Base-by-base conservation (phyloP, 1,139 yeast genomes). In the Geotrichum cucujoidarum region DNA sequence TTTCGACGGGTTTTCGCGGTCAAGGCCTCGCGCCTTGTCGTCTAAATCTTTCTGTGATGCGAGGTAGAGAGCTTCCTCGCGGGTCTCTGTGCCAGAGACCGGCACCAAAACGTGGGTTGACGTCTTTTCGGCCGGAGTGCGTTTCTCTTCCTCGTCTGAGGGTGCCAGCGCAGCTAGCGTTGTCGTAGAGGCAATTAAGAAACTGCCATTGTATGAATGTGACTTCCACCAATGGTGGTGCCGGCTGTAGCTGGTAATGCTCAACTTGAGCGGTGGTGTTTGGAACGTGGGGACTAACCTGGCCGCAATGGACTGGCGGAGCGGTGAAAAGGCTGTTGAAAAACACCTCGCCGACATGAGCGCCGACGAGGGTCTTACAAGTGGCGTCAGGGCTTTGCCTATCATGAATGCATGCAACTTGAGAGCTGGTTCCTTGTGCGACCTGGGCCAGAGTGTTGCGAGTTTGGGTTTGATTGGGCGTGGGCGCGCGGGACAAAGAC, bases 31-130 rank as follows among this genome's bases (percentile, higher is more conserved):
- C 6, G 42, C 40, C 16, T 30, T 7, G 47, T 72, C 57, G 34
- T 59, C 57, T 17, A 67, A 48, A 51, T 74, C 88, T 24, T 66
- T 63, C 55, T 79, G 81, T 0, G 90, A 83, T 0, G 87, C 74
- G n/a, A 67, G 55, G 59, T 72, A 83, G 2, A 84, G 69, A 0
- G 87, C 87, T 70, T 74, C 73, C 62, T 84, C 92, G 63, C 73
- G 83, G 0, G 92, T 84, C 16, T 39, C 36, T 6, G 44, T 24
- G 6, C 25, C 48, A 6, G 17, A 21, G 17, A 25, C 45, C n/a
- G 40, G 39, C 3, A 35, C 8, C 4, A 37, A 38, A 3, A 16
- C 31, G 22, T 36, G 47, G 4, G 1, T 43, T 2, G 35, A 11
- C 13, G 21, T 11, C 3, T 21, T 34, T 17, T 33, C 27, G 27